Evolutionary conservation across 2,329 filamentous ascomycete species (phyloP).

Genomic region (Purpureocillium takamizusanense): DNA sequence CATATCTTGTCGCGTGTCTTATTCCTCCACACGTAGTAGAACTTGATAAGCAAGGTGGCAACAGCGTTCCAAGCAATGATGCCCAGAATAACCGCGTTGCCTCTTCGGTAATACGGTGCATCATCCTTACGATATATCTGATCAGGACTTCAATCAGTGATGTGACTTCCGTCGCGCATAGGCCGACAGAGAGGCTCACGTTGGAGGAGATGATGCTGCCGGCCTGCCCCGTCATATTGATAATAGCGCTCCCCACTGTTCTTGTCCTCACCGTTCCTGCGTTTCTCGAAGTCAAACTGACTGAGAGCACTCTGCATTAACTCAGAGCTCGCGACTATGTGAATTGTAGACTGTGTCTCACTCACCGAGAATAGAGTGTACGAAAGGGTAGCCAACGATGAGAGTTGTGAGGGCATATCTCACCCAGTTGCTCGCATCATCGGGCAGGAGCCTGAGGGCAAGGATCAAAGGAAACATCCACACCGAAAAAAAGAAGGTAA

Average conservation of each 20-base stretch:
- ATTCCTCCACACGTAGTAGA: conserved; percentile 44
- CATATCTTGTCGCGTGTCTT: conserved; percentile 32
- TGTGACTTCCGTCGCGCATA: no score
- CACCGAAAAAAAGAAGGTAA: conserved; percentile 35
- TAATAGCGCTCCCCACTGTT: conserved; percentile 47
- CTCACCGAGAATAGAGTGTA: not conserved
- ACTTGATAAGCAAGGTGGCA: conserved; percentile 38
- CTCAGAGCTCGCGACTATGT: no score
- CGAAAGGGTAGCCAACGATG: not conserved
- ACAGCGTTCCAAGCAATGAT: conserved; percentile 38
- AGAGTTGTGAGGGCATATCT: not conserved
- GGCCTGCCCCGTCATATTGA: conserved; percentile 36
- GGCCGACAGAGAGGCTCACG: not conserved
- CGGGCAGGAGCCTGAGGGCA: conserved; percentile 27
- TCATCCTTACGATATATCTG: conserved; percentile 31
- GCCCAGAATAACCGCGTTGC: conserved; percentile 40
- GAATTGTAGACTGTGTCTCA: not conserved
- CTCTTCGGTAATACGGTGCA: conserved; percentile 23
- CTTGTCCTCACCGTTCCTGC: conserved; percentile 48
- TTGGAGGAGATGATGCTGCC: conserved; percentile 17
- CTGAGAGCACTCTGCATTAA: conserved; percentile 36
- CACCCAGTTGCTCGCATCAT: conserved; percentile 12
- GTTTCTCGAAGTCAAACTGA: conserved; percentile 49
- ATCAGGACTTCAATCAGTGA: not conserved
- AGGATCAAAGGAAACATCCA: conserved; percentile 47